A percentile compares a stretch with the other conserved stretches of the same genome.
These are phyloP conservation scores for Conidiobolus coronatus DNA, from an alignment of 371 early-diverging fungal species.

Conservation along the genomic window DNA sequence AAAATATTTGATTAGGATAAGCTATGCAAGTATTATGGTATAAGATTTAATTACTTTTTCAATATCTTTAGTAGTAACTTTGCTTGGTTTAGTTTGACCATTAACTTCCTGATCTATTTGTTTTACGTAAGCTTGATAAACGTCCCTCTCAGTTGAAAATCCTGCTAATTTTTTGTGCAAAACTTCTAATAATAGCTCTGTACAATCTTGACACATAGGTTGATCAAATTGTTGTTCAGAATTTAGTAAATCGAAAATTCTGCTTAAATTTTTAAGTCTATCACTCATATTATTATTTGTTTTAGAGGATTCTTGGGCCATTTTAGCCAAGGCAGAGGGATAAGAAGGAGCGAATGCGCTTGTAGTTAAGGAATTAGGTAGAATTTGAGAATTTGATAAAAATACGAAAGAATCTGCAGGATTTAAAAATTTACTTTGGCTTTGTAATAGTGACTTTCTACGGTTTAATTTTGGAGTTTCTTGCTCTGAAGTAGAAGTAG, in stretches of 20 bases:
- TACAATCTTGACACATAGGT: conserved; percentile 76
- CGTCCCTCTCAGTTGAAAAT: conserved; percentile 39
- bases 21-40: too few relatives aligned
- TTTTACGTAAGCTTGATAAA: conserved; percentile 42
- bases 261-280: conserved; percentile 32
- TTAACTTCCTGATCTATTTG: conserved; percentile 20
- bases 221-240: conserved; percentile 49
- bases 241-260: conserved; percentile 43
- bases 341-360: neutral
- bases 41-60: conserved; percentile 14
- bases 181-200: conserved; percentile 41
- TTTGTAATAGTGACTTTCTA: neutral
- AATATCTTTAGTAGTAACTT: conserved; percentile 17
- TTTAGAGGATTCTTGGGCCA: neutral
- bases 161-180: conserved; percentile 43
- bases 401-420: neutral
- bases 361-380: neutral
- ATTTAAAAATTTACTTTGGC: neutral
- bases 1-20: neutral
- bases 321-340: neutral
- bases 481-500: too few relatives aligned
- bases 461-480: neutral
- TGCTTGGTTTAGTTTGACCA: conserved; percentile 20
- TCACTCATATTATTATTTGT: conserved; percentile 4
- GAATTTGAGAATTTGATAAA: neutral